phyloP scores from a whole-genome alignment of 2,329 filamentous ascomycete species.

The Ramularia endophylla region DNA sequence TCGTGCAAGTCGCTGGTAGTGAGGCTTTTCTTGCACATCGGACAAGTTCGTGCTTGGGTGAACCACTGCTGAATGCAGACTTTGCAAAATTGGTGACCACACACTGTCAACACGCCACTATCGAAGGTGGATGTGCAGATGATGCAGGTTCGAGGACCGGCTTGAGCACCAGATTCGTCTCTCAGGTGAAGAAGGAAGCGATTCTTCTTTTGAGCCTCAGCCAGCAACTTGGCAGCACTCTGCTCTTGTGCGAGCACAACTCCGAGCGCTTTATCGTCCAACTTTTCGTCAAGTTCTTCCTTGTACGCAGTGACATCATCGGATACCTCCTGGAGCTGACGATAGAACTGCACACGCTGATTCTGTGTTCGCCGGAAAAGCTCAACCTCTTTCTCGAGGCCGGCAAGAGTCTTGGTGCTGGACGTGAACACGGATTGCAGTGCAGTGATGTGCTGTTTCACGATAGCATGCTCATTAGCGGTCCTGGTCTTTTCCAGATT shows the following conservation, averaged over 20 bases:
- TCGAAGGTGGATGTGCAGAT: slow-evolving; percentile 78
- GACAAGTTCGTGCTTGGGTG: slow-evolving; percentile 66
- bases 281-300: slow-evolving; percentile 52
- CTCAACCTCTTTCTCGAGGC: slow-evolving; percentile 65
- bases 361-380: slow-evolving; percentile 77
- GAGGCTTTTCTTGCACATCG: slow-evolving; percentile 72
- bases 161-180: slow-evolving; percentile 54
- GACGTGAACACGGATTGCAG: slow-evolving; percentile 49
- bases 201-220: slow-evolving; percentile 62
- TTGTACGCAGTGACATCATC: slow-evolving; percentile 76
- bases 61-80: slow-evolving; percentile 81
- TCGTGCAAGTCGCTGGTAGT: slow-evolving; percentile 66
- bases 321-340: slow-evolving; percentile 83
- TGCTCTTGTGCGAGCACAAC: slow-evolving; percentile 44
- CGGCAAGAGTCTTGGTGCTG: slow-evolving; percentile 47
- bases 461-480: slow-evolving; percentile 58
- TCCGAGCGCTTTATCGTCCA: slow-evolving; percentile 47
- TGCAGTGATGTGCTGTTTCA: slow-evolving; percentile 56
- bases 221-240: slow-evolving; percentile 52
- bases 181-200: slow-evolving; percentile 64
- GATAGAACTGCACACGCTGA: slow-evolving; percentile 78
- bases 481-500: slow-evolving; percentile 52
- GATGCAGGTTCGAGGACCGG: slow-evolving; percentile 61
- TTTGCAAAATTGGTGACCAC: slow-evolving; percentile 88
- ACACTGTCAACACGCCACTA: slow-evolving; percentile 75